Percentiles rank a stretch among this genome's conserved stretches.
Evolutionary conservation across 257 asterid genomes (phyloP).

Genomic region (Thymus quinquecostatus): DNA sequence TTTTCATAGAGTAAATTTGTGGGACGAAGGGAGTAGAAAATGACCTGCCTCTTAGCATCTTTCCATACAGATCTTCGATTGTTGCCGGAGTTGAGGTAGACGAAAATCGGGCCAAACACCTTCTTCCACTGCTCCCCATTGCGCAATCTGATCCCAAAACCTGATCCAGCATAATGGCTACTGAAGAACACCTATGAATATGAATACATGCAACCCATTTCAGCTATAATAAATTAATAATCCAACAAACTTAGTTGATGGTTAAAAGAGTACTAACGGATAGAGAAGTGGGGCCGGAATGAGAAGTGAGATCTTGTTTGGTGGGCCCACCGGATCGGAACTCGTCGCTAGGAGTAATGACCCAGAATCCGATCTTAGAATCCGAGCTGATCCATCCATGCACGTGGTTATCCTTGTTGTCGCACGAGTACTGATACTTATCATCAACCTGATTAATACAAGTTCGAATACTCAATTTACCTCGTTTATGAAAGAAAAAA

Average conservation of each 20-base stretch:
- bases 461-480: too few relatives aligned
- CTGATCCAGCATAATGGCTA: conserved; percentile 56
- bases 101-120: conserved; percentile 65
- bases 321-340: conserved; percentile 67
- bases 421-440: conserved; percentile 64
- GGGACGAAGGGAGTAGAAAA: too few relatives aligned
- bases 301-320: conserved; percentile 69
- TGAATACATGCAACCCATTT: too few relatives aligned
- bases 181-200: conserved; percentile 51
- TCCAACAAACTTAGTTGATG: too few relatives aligned
- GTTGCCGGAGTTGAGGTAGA: conserved; percentile 57
- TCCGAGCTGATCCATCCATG: conserved; percentile 71
- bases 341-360: conserved; percentile 71
- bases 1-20: too few relatives aligned
- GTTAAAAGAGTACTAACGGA: conserved; percentile 39
- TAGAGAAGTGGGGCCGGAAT: conserved; percentile 58
- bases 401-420: conserved; percentile 53
- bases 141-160: conserved; percentile 40
- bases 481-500: too few relatives aligned
- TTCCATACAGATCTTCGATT: conserved; percentile 49
- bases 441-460: conserved; percentile 56
- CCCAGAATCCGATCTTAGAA: conserved; percentile 58
- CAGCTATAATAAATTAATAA: too few relatives aligned
- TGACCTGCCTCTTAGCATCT: conserved; percentile 60
- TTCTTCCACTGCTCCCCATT: conserved; percentile 66